Percentiles rank a stretch among this genome's conserved stretches.
Conservation (phyloP, 805 yeast genomes). For the Yarrowia sp. region DNA sequence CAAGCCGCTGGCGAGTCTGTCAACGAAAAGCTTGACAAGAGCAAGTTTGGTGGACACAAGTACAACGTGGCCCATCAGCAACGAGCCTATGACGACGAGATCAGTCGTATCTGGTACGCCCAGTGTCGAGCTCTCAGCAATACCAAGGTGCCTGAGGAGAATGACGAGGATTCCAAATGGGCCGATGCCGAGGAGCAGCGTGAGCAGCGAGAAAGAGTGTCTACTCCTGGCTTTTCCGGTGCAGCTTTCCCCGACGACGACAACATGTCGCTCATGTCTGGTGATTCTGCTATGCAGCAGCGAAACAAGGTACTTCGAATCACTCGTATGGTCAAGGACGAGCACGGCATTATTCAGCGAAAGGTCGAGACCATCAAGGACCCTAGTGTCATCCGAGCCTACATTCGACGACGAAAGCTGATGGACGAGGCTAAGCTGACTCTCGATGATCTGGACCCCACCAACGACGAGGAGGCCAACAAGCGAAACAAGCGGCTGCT, state of each 20-base stretch:
- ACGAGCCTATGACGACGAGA: conserved; percentile 88
- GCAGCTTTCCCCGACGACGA: conserved; percentile 52
- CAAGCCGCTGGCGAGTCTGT: conserved; percentile 53
- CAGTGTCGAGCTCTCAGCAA: conserved; percentile 69
- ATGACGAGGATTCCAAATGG: conserved; percentile 49
- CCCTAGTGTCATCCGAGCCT: conserved; percentile 85
- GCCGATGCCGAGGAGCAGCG: conserved; percentile 48
- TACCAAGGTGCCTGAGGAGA: conserved; percentile 46
- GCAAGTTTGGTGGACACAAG: conserved; percentile 66
- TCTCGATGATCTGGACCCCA: conserved; percentile 74
- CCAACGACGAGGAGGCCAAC: conserved; percentile 85
- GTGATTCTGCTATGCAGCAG: conserved; percentile 45
- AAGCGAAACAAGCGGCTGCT: conserved; percentile 72
- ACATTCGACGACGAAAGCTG: conserved; percentile 71
- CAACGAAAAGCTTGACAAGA: conserved; percentile 53
- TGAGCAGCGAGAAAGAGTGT: conserved; percentile 38
- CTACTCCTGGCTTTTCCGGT: conserved; percentile 3
- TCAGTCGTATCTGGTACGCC: conserved; percentile 85
- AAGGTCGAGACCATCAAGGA: conserved; percentile 79
- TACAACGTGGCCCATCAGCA: conserved; percentile 87
- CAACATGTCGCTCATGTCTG: conserved; percentile 48
- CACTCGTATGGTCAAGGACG: conserved; percentile 80
- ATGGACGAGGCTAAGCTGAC: conserved; percentile 57
- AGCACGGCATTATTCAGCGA: conserved; percentile 85
- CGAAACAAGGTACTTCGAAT: conserved; percentile 61